Conservation (phyloP, 2,329 filamentous ascomycete genomes). For the Pestalotiopsis sp. region DNA sequence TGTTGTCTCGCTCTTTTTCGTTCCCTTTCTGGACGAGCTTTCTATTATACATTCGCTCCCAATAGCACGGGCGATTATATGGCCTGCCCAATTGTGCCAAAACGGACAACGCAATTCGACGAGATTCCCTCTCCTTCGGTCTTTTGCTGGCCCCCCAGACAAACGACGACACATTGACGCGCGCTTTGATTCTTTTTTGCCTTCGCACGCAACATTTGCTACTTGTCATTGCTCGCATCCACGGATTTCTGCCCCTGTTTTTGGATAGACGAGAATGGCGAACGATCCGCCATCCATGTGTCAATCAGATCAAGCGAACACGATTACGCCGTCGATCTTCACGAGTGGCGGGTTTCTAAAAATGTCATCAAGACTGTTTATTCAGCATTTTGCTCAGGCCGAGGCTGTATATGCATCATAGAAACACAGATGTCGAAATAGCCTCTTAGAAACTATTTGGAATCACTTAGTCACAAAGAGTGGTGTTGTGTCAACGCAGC, state of each 20-base stretch:
- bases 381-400: no score
- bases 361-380: no score
- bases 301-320: background rate
- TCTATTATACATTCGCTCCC: background rate
- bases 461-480: no score
- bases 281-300: background rate
- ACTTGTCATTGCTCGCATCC: background rate
- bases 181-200: background rate
- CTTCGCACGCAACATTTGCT: background rate
- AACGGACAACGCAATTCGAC: background rate
- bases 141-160: background rate
- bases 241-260: background rate
- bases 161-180: background rate
- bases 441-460: no score
- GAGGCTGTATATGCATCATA: no score
- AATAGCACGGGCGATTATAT: background rate
- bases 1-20: background rate
- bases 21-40: background rate
- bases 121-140: background rate
- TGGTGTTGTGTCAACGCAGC: no score
- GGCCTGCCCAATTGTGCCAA: background rate
- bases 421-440: no score
- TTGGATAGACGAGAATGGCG: background rate
- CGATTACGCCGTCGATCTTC: background rate
- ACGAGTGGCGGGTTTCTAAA: no score